Conservation (phyloP, 495 filamentous ascomycete species). For the Annulohypoxylon nitens region DNA sequence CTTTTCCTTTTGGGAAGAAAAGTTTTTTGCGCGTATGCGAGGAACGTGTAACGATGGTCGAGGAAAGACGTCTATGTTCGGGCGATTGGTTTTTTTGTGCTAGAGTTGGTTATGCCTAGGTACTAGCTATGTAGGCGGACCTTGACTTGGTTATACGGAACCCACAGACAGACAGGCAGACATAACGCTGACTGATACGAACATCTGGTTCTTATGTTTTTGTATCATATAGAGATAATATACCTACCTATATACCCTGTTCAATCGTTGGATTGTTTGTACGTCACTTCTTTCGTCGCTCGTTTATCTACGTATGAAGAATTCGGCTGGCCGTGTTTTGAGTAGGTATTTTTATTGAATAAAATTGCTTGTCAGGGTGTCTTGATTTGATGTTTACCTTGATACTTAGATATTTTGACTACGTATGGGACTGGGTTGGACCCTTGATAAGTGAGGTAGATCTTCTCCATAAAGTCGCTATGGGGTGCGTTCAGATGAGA, state of each 20-base stretch:
- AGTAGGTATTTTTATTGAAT: conserved; percentile 7
- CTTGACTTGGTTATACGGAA: conserved; percentile 1
- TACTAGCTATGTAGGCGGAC: neutral
- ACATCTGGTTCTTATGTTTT: conserved; percentile 25
- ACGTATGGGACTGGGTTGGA: neutral
- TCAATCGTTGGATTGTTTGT: conserved; percentile 24
- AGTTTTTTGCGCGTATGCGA: neutral
- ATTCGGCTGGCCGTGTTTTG: conserved; percentile 2
- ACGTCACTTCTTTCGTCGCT: conserved; percentile 12
- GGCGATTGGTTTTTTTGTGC: neutral
- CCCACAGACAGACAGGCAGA: no score
- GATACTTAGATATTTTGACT: neutral
- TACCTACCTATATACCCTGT: conserved; percentile 43
- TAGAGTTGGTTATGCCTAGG: neutral
- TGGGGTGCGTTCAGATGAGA: no score
- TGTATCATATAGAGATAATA: conserved; percentile 38
- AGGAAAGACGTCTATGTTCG: neutral
- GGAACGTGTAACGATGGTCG: conserved; percentile 20
- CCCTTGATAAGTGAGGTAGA: no score
- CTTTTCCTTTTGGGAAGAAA: neutral
- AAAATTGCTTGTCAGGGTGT: conserved; percentile 1
- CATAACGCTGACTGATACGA: conserved; percentile 23
- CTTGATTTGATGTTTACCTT: neutral
- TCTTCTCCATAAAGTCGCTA: no score
- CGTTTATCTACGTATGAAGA: neutral